Base-by-base conservation (phyloP, 331 rosid genomes). In the Spiraea crenata region DNA sequence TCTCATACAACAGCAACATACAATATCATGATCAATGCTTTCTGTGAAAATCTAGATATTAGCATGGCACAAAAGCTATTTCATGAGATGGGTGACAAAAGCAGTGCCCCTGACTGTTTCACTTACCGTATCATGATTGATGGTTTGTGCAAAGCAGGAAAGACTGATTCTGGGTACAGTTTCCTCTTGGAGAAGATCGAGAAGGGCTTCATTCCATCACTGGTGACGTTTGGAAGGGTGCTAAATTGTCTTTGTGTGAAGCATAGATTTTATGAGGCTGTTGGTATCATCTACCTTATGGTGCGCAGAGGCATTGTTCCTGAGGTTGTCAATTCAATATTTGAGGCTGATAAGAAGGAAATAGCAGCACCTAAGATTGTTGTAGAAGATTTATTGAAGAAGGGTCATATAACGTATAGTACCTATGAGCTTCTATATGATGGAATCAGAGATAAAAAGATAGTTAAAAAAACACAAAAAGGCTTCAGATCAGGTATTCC, bases 361-460 rank as follows among this genome's bases (percentile, higher is more conserved):
- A 78, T 89, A 65, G 98, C 96, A 6, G 95, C 97, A 6, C 98
- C 98, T 54, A 93, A 93, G 85, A 90, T 90, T 83, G 85, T 93
- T 65, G 92, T 93, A 35, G 95, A 90, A 86, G 80, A 89, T 67
- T 77, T 93, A 80, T 75, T 93, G 84, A 93, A 87, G 87, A 93
- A 87, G 83, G 85, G 85, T 46, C 89, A 82, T 52, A 79, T 93
- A 75, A 85, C 92, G 72, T 93, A 93, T 73, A 77, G 79, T 74
- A 80, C 96, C 50, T 93, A 90, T 73, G 98, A 93, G 54, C 68
- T 89, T 74, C 78, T 93, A 40, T 87, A 81, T 60, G 98, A 90
- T 67, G 97, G 95, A 80, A 77, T 93, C 65, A 88, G 98, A 79
- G 89, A 84, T 84, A 87, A 80, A 70, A 90, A 75, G 85, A 44